Evolutionary conservation across 169 alveolate species (phyloP), one percentile per base, ranked within the genome.

Genomic region (Plasmodium vivax): DNA sequence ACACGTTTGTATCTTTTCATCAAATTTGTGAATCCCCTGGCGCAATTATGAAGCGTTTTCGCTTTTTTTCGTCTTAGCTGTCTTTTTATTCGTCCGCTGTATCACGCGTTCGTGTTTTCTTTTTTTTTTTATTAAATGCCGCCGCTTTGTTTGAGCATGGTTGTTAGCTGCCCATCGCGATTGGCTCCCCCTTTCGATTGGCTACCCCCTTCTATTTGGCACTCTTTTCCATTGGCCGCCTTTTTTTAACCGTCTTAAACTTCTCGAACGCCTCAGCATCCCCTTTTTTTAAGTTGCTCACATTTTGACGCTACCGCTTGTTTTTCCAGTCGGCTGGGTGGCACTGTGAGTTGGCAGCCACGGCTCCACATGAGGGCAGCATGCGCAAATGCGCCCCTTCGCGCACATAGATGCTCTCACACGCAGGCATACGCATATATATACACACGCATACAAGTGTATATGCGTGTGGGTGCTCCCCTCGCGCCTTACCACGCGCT

Each of bases 401-500:
- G 71, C 32, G n/a, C 73, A 38, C 12, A 51, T 4, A 16, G 16
- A 38, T 14, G 8, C 62, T 14, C 62, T 47, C 16, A 47, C 58
- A 47, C 58, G 12, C 6, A 47, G 84, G 10, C 95, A 77, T 27
- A 83, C 94, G 10, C 47, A 94, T 79, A 68, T 54, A 14, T 95
- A 82, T 51, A 84, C 94, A 34, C 75, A 92, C 94, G 10, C 34
- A 94, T 84, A 68, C 41, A 14, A 23, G 27, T 36, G 4, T 1
- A 36, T 3, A 83, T 71, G 27, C 75, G 54, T 77, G 47, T 85
- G 8, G 83, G 32, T 83, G 51, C 19, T 93, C 79, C 23, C 32
- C 8, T 77, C 30, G 79, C 85, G 38, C 85, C 77, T 87, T 96
- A 96, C 87, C 97, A 96, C 83, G 16, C 95, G 92, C 93, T 95